phyloP scores from a whole-genome alignment of 169 alveolate genomes.

The Besnoitia besnoiti region DNA sequence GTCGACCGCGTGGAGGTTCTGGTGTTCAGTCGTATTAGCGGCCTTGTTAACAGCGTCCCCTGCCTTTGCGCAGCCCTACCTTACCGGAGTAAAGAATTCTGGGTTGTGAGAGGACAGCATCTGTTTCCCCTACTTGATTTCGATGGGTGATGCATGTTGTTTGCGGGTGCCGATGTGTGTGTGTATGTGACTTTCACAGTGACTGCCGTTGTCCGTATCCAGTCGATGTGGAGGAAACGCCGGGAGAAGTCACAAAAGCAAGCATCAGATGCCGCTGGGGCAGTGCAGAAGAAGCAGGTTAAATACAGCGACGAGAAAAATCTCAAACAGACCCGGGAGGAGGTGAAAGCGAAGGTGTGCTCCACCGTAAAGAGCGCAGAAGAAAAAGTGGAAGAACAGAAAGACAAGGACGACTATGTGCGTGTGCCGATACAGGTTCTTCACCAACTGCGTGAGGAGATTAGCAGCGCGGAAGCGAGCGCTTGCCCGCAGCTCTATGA shows the following conservation, averaged over 20 bases:
- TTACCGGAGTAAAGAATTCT: no score
- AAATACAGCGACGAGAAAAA: background rate
- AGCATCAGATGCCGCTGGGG: background rate
- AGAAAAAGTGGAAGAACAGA: background rate
- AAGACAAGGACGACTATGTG: no score
- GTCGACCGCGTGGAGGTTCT: no score
- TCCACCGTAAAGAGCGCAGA: background rate
- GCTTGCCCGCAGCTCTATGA: background rate
- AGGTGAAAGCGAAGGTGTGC: background rate
- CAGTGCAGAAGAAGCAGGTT: background rate
- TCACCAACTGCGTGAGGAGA: background rate
- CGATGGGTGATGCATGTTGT: no score
- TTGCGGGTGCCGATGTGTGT: background rate
- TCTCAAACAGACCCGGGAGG: background rate
- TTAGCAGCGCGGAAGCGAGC: background rate
- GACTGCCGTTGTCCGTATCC: slow-evolving; percentile 2
- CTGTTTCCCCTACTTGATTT: no score
- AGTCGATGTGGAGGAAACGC: slow-evolving; percentile 25
- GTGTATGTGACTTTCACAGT: background rate
- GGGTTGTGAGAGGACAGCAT: no score
- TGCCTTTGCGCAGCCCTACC: no score
- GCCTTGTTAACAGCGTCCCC: no score
- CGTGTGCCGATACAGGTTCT: background rate
- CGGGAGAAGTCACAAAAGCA: background rate
- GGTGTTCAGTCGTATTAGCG: no score